A percentile compares a stretch with the other conserved stretches of the same genome.
phyloP scores from a whole-genome alignment of 2,329 filamentous ascomycete species.

The Penicillium verrucosum region DNA sequence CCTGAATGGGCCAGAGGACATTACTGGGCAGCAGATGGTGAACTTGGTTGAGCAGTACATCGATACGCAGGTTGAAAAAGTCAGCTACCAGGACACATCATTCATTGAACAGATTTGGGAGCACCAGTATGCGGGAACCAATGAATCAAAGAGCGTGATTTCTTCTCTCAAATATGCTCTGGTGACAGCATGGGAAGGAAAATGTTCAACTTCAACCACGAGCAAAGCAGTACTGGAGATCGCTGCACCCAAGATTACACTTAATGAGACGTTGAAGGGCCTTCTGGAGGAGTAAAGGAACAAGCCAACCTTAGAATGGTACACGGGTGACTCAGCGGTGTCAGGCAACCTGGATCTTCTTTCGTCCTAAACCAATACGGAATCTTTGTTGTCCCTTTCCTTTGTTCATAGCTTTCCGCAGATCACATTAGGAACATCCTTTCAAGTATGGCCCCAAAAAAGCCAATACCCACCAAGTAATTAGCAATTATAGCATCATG shows the following conservation, averaged over 20 bases:
- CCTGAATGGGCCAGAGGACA: conserved; percentile 41
- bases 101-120: conserved; percentile 28
- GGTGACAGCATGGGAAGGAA: conserved; percentile 32
- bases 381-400: too few relatives aligned
- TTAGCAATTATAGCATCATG: too few relatives aligned
- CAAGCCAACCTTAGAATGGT: too few relatives aligned
- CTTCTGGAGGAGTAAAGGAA: conserved; percentile 9
- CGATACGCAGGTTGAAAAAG: conserved; percentile 25
- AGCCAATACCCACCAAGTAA: too few relatives aligned
- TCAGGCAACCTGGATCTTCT: too few relatives aligned
- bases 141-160: conserved; percentile 29
- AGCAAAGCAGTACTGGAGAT: conserved; percentile 32
- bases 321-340: too few relatives aligned
- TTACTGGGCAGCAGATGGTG: conserved; percentile 38
- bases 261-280: conserved; percentile 20
- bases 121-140: conserved; percentile 2
- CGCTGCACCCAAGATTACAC: conserved; percentile 28
- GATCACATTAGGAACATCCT: too few relatives aligned
- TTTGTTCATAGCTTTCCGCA: too few relatives aligned
- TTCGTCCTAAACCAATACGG: too few relatives aligned
- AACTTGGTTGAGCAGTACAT: conserved; percentile 37
- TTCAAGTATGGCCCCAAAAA: too few relatives aligned
- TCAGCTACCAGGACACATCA: conserved; percentile 32
- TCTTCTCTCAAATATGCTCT: conserved; percentile 25
- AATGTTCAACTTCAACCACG: conserved; percentile 24